Base-by-base conservation (phyloP, 2,329 filamentous ascomycete genomes). In the Aspergillus tamarii region DNA sequence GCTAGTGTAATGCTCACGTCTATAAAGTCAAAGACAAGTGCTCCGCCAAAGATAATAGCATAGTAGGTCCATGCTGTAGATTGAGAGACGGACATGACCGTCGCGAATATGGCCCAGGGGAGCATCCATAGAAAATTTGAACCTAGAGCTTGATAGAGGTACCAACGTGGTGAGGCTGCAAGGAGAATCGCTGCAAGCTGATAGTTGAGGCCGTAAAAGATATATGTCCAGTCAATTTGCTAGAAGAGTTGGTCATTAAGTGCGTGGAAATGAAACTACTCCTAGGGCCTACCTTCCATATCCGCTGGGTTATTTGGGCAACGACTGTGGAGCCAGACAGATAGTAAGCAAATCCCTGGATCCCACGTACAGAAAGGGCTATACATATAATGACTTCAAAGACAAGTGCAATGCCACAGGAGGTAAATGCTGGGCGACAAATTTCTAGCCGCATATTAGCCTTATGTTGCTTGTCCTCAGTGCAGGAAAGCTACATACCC, bases 121-220 rank as follows among this genome's bases (percentile, higher is more conserved):
- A 93, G 76, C 0, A 92, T 88, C 71, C 89, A 92, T 0, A 89
- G 73, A 0, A 92, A 55, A 69, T 92, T 92, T 8, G 88, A 90
- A 0, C 79, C 83, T 0, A 92, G 76, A 4, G 87, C 88, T 72
- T 92, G 89, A 63, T 84, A 87, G 0, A 92, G 79, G 71, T 91
- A 92, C 89, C 88, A 92, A 2, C 79, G 78, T 0, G 89, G 89
- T 0, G 83, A 77, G 0, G 89, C 91, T 0, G 89, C 87, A 0
- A 91, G 81, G 0, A 93, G 74, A 0, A 92, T 79, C 0, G 87
- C 84, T 0, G 88, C 87, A 0, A 92, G 77, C 69, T 91, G 66
- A 14, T 36, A 85, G 55, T 90, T 1, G 85, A 87, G 21, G 87
- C 74, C 34, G 14, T 36, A 36, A 12, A 36, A 36, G 12, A 36